These are phyloP conservation scores for Metschnikowia kunwiensis DNA, from an alignment of 805 yeast genomes.

Conservation along the genomic window DNA sequence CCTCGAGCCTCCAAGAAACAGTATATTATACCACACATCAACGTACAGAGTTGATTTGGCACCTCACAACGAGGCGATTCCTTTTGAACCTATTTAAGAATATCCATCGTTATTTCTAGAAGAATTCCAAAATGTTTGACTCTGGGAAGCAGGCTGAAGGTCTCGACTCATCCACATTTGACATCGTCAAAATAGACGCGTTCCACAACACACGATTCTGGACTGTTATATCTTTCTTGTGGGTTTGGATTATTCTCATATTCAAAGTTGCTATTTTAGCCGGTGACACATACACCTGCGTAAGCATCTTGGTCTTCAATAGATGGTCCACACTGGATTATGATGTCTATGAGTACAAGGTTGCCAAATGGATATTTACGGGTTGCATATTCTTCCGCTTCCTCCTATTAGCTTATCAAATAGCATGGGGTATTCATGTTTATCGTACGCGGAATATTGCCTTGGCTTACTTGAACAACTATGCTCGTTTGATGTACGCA, in stretches of 20 bases:
- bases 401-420: constrained; percentile 53
- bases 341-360: constrained; percentile 45
- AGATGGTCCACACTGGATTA: constrained; percentile 58
- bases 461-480: constrained; percentile 61
- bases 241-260: constrained; percentile 46
- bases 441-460: constrained; percentile 64
- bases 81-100: too few species aligned
- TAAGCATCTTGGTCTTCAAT: constrained; percentile 68
- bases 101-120: too few species aligned
- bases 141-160: constrained; percentile 13
- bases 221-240: constrained; percentile 44
- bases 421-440: constrained; percentile 54
- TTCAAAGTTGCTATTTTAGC: constrained; percentile 52
- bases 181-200: constrained; percentile 43
- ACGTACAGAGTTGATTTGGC: too few species aligned
- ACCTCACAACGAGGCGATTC: too few species aligned
- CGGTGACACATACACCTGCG: constrained; percentile 76
- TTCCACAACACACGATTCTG: constrained; percentile 44
- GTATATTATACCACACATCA: too few species aligned
- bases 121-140: constrained; percentile 15
- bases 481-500: constrained; percentile 58
- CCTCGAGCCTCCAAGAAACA: too few species aligned
- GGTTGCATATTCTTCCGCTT: constrained; percentile 77
- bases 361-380: constrained; percentile 69
- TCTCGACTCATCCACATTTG: constrained; percentile 44